Evolutionary conservation across 2,329 filamentous ascomycete species (phyloP).

Genomic region (Ustilaginoidea virens): DNA sequence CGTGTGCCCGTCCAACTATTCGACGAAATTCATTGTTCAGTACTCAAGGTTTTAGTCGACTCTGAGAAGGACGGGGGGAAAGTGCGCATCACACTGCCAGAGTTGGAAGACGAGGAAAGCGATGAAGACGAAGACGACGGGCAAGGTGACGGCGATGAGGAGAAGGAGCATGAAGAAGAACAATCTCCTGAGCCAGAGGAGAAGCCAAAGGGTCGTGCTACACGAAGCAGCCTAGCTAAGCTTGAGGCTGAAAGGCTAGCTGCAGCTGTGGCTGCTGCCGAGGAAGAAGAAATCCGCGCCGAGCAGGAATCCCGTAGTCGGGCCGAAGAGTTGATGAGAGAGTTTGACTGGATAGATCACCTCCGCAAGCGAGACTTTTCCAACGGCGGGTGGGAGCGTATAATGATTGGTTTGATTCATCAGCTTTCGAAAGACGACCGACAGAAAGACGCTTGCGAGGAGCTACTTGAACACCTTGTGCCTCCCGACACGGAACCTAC

Average conservation of each 20-base stretch:
- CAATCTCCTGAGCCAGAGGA: slow-evolving; percentile 58
- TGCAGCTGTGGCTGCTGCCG: slow-evolving; percentile 39
- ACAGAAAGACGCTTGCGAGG: slow-evolving; percentile 57
- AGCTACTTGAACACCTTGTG: slow-evolving; percentile 65
- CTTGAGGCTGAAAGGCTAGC: slow-evolving; percentile 56
- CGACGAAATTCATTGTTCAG: slow-evolving; percentile 79
- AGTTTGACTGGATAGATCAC: slow-evolving; percentile 74
- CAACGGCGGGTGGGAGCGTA: slow-evolving; percentile 81
- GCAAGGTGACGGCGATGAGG: slow-evolving; percentile 35
- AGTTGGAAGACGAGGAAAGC: slow-evolving; percentile 55
- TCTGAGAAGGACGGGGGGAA: slow-evolving; percentile 62
- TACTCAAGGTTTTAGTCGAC: slow-evolving; percentile 74
- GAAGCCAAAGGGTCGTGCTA: slow-evolving; percentile 53
- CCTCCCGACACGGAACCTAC: slow-evolving; percentile 63
- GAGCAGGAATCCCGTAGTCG: slow-evolving; percentile 42
- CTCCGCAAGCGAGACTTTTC: slow-evolving; percentile 71
- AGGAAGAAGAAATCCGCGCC: slow-evolving; percentile 29
- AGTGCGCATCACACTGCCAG: slow-evolving; percentile 63
- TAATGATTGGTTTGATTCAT: slow-evolving; percentile 73
- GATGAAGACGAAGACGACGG: slow-evolving; percentile 48
- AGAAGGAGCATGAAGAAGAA: slow-evolving; percentile 35
- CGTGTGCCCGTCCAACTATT: slow-evolving; percentile 70
- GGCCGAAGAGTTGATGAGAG: slow-evolving; percentile 58
- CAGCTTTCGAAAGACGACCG: slow-evolving; percentile 66
- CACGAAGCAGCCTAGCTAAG: slow-evolving; percentile 74